phyloP scores from a whole-genome alignment of 305 asterid species.

The Plantago rigida region DNA sequence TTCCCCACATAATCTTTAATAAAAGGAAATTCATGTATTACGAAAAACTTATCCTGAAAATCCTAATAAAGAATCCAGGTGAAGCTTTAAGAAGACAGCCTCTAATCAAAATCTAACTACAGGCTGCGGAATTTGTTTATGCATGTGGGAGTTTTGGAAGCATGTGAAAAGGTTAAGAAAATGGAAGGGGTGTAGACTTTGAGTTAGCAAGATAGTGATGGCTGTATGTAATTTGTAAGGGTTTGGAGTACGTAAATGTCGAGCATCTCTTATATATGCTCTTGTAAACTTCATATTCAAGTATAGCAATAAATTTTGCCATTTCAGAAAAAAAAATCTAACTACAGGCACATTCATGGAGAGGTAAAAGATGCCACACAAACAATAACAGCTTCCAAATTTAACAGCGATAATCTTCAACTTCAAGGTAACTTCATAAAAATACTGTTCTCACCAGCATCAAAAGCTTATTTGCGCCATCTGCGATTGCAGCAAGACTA shows the following conservation, averaged over 20 bases:
- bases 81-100: slow-evolving; percentile 3
- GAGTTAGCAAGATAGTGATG: no score
- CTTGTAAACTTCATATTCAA: no score
- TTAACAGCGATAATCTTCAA: slow-evolving; percentile 9
- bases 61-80: neutral
- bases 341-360: neutral
- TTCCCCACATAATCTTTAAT: neutral
- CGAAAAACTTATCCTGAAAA: neutral
- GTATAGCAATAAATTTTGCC: no score
- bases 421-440: slow-evolving; percentile 22
- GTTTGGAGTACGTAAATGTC: no score
- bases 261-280: no score
- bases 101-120: neutral
- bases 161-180: no score
- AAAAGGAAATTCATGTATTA: neutral
- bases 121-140: neutral
- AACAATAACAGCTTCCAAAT: slow-evolving; percentile 17
- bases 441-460: slow-evolving; percentile 64
- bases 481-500: slow-evolving; percentile 93
- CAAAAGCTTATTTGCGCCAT: slow-evolving; percentile 97
- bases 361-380: slow-evolving; percentile 6
- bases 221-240: no score
- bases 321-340: neutral
- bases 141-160: no score
- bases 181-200: no score